Evolutionary conservation across 257 asterid genomes (phyloP).

Genomic region (Ligustrum vulgare): DNA sequence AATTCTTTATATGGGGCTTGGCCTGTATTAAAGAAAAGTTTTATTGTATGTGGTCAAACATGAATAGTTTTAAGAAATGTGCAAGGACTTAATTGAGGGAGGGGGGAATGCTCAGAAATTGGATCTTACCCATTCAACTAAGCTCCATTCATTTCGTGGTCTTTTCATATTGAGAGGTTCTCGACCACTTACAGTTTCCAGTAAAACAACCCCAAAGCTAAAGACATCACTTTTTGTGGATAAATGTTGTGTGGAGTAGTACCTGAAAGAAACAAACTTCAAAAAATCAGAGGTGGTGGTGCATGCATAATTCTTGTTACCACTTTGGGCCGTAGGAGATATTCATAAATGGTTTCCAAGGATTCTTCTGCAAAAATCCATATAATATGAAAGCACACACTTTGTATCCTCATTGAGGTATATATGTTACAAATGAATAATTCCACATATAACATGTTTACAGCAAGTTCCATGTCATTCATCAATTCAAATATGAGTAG

Average conservation of each 20-base stretch:
- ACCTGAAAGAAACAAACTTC: conserved; percentile 40
- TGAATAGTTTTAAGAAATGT: not conserved
- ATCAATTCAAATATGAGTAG: not conserved
- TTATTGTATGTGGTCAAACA: conserved; percentile 5
- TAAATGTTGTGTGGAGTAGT: conserved; percentile 65
- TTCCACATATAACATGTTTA: not conserved
- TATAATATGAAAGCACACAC: not conserved
- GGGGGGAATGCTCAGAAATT: conserved; percentile 16
- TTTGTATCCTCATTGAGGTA: not conserved
- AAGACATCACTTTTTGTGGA: conserved; percentile 88
- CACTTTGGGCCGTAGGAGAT: not conserved
- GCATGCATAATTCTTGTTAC: not conserved
- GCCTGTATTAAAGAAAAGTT: conserved; percentile 46
- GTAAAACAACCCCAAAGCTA: conserved; percentile 73
- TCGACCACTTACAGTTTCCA: conserved; percentile 73
- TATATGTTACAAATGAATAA: not conserved
- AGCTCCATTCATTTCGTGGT: conserved; percentile 83
- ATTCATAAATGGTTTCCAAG: conserved; percentile 9
- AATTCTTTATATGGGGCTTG: conserved; percentile 70
- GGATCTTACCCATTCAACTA: conserved; percentile 82
- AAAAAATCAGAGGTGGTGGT: conserved; percentile 3
- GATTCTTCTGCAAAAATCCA: not conserved
- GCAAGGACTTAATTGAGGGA: conserved; percentile 1
- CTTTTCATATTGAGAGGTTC: conserved; percentile 81
- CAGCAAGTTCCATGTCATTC: not conserved